These are phyloP conservation scores for Aspergillus nomiae DNA, from an alignment of 2,329 filamentous ascomycete species.

Conservation along the genomic window DNA sequence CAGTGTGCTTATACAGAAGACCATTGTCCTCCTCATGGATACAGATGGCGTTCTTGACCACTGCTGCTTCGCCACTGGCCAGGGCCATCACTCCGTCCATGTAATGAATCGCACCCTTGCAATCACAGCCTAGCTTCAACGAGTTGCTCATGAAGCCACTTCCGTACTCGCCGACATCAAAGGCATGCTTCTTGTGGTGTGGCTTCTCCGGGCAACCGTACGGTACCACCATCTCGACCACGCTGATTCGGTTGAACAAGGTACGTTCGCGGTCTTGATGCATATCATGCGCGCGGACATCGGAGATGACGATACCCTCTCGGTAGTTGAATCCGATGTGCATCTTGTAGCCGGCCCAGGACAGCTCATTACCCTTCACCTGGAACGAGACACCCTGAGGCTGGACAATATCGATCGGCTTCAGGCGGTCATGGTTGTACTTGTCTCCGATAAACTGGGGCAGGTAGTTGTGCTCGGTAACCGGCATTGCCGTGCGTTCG, in stretches of 20 bases:
- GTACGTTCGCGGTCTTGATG: conserved; percentile 32
- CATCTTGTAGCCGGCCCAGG: conserved; percentile 36
- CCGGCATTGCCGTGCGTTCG: not conserved
- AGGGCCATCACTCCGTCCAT: conserved; percentile 29
- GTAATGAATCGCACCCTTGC: conserved; percentile 32
- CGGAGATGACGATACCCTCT: conserved; percentile 59
- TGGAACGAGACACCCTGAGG: conserved; percentile 33
- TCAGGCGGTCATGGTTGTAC: not conserved
- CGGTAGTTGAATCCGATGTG: conserved; percentile 53
- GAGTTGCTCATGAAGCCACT: conserved; percentile 53
- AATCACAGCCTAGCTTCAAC: conserved; percentile 47
- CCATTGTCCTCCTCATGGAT: conserved; percentile 10
- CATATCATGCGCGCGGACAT: conserved; percentile 36
- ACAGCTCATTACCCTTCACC: conserved; percentile 31
- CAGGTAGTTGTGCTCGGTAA: conserved; percentile 3
- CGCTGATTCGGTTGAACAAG: conserved; percentile 33
- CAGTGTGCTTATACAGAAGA: conserved; percentile 69
- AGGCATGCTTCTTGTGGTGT: conserved; percentile 52
- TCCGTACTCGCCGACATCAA: conserved; percentile 51
- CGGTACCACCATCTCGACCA: conserved; percentile 32
- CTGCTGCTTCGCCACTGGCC: conserved; percentile 21
- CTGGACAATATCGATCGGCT: conserved; percentile 30
- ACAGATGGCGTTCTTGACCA: conserved; percentile 1
- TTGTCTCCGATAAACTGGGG: conserved; percentile 2
- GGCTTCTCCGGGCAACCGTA: conserved; percentile 51